phyloP scores from a whole-genome alignment of 1,139 yeast genomes.

The Saccharomyces uvarum region DNA sequence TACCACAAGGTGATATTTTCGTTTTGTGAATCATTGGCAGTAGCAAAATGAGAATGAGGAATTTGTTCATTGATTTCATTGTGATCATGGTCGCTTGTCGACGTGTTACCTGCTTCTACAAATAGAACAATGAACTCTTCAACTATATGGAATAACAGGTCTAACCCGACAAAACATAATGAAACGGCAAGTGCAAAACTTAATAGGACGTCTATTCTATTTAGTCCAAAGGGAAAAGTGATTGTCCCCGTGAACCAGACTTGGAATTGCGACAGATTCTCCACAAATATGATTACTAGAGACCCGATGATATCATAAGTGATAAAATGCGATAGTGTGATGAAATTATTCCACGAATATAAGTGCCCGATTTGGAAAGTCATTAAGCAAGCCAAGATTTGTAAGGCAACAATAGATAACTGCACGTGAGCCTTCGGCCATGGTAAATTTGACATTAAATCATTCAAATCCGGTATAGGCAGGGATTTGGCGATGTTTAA shows the following conservation, averaged over 20 bases:
- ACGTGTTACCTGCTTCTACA: conserved; percentile 30
- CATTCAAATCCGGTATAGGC: conserved; percentile 68
- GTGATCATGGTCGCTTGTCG: conserved; percentile 12
- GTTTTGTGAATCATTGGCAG: neutral
- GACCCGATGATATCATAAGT: conserved; percentile 85
- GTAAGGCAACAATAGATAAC: conserved; percentile 36
- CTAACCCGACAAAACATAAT: conserved; percentile 83
- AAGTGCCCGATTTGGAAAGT: conserved; percentile 57
- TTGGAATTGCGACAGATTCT: conserved; percentile 78
- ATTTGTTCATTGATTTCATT: conserved; percentile 31
- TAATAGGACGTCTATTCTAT: conserved; percentile 75
- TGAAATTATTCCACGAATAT: conserved; percentile 52
- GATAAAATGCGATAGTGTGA: conserved; percentile 78
- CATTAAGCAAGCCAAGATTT: conserved; percentile 25
- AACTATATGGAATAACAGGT: conserved; percentile 71
- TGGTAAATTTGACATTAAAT: conserved; percentile 49
- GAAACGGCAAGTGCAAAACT: conserved; percentile 85
- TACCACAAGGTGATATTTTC: conserved; percentile 29
- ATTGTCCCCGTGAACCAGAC: conserved; percentile 85
- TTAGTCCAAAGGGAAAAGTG: conserved; percentile 85
- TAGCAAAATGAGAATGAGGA: conserved; percentile 51
- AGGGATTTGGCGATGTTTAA: conserved; percentile 67
- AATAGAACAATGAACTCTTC: conserved; percentile 60
- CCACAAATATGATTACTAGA: conserved; percentile 60
- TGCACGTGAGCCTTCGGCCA: conserved; percentile 66